A percentile compares a stretch with the other conserved stretches of the same genome.
Conservation (phyloP, 805 yeast species). For the Yarrowia keelungensis region DNA sequence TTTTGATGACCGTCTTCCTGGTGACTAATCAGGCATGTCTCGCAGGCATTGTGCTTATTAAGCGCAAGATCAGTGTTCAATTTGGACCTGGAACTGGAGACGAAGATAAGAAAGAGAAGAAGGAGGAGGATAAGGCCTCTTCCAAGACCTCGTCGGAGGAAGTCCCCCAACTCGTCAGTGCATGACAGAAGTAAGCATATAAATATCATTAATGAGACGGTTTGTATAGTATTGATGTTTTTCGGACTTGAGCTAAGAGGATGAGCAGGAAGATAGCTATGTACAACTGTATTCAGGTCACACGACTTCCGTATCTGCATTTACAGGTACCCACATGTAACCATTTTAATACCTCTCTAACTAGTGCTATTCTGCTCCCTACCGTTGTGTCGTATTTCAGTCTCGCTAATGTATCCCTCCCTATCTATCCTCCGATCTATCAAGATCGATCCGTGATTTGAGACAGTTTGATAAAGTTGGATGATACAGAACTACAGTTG, state of each 20-base stretch:
- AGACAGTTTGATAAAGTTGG: not conserved
- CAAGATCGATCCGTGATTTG: too few relatives aligned
- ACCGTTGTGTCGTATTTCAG: not conserved
- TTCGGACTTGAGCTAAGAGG: conserved; percentile 5
- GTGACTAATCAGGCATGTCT: conserved; percentile 19
- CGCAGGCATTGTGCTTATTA: conserved; percentile 25
- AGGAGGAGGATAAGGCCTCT: too few relatives aligned
- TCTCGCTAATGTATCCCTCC: too few relatives aligned
- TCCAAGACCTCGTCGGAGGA: not conserved
- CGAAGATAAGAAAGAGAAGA: not conserved
- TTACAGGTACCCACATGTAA: too few relatives aligned
- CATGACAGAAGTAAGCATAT: not conserved
- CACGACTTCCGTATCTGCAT: too few relatives aligned
- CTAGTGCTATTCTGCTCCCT: not conserved
- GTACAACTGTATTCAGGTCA: too few relatives aligned
- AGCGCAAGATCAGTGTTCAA: conserved; percentile 19
- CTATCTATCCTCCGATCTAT: too few relatives aligned
- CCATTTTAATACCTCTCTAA: too few relatives aligned
- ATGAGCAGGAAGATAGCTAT: too few relatives aligned
- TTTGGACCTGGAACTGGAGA: conserved; percentile 10
- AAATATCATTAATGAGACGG: not conserved
- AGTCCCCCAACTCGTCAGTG: conserved; percentile 9
- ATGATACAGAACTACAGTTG: too few relatives aligned
- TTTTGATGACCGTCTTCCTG: conserved; percentile 20
- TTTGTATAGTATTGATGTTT: conserved; percentile 19